A percentile compares a stretch with the other conserved stretches of the same genome.
phyloP scores from a whole-genome alignment of 352 stramenopile genomes.

The Globisporangium canariense region DNA sequence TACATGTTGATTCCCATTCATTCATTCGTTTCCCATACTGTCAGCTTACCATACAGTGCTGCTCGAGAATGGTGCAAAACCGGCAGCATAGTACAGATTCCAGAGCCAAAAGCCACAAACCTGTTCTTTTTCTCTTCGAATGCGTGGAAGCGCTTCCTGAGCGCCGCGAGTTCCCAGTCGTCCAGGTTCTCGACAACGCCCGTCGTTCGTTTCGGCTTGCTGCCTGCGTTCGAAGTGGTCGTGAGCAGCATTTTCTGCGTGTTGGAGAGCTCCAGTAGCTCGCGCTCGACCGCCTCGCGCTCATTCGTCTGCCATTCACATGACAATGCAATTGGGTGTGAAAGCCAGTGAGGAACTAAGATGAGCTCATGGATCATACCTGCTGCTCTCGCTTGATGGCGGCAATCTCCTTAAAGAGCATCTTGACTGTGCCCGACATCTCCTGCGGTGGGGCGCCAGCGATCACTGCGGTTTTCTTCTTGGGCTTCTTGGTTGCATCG shows the following conservation, averaged over 20 bases:
- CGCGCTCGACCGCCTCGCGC: conserved; percentile 26
- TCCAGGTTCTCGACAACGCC: conserved; percentile 25
- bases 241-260: conserved; percentile 26
- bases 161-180: conserved; percentile 46
- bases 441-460: conserved; percentile 34
- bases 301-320: conserved; percentile 23
- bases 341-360: neutral
- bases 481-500: conserved; percentile 10
- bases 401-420: conserved; percentile 67
- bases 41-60: neutral
- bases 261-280: conserved; percentile 40
- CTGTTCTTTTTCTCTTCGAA: conserved; percentile 40
- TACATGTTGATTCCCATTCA: neutral
- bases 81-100: neutral
- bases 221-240: conserved; percentile 9
- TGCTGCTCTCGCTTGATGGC: conserved; percentile 43
- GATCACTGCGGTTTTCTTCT: conserved; percentile 20
- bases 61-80: neutral
- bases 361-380: conserved; percentile 10
- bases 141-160: conserved; percentile 49
- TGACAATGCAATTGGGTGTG: neutral
- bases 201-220: conserved; percentile 8
- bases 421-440: conserved; percentile 63
- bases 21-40: neutral
- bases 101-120: conserved; percentile 15